Evolutionary conservation across 495 filamentous ascomycete species (phyloP), one percentile per base, ranked within the genome.

Genomic region (Friedmanniomyces simplex): DNA sequence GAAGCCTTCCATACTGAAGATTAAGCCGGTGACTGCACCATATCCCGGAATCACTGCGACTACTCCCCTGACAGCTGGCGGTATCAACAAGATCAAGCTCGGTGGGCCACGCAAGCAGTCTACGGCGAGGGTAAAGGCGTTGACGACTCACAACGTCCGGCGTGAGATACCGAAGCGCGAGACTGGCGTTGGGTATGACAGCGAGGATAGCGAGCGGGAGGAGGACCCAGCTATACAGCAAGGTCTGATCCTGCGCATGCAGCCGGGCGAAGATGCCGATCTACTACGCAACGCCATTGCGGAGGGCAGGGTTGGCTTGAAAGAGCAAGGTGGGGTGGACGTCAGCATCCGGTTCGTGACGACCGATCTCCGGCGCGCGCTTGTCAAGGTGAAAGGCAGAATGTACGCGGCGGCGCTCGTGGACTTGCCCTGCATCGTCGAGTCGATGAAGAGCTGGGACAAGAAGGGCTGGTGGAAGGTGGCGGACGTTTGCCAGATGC

Each of bases 361-460:
- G 48, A 75, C 75, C 0, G 87, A 91, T 49, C 83, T 83, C 1
- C 82, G 93, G 48, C 81, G 89, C 11, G 83, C 85, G 0, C 72
- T 87, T 47, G 68, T 96, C 1, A 82, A 73, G 13, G 77, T 99
- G 24, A 75, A 82, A 16, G 82, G 83, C 1, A 72, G 81, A 47
- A 72, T 79, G 26, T 99, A 91, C 65, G 89, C 91, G 0, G 90
- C 88, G 21, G 73, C 82, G 6, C 71, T 97, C 50, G 85, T 96
- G 6, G 91, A 97, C 59, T 74, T 99, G 12, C 93, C 93, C 0
- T 91, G 85, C 61, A 85, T 99, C 56, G 82, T 95, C 1, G 93
- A 99, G 70, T 86, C 84, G 10, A 94, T 94, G 84, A 99, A 99
- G 73, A 91, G 85, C 52, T 96, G 93, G 85, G 93, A 97, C 65